Conservation (phyloP, 495 filamentous ascomycete species). For the Penicillium paxilli region DNA sequence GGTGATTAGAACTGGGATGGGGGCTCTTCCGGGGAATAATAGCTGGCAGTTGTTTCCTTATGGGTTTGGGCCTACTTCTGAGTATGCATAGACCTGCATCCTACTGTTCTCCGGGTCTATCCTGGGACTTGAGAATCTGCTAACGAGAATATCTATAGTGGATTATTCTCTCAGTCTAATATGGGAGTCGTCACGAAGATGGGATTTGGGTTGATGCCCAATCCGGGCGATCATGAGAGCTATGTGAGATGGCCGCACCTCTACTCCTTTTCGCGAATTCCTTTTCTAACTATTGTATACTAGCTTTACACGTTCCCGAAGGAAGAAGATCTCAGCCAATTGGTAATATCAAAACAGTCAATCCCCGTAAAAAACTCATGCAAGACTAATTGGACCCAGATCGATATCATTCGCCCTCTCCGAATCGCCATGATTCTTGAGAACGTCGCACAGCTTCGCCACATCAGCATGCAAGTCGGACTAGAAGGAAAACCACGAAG, state of each 20-base stretch:
- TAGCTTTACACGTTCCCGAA: conserved; percentile 53
- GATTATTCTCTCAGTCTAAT: conserved; percentile 56
- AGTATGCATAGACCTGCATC: too few species aligned
- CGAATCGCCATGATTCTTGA: conserved; percentile 49
- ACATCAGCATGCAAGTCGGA: conserved; percentile 47
- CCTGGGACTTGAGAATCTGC: background rate
- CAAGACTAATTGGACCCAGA: background rate
- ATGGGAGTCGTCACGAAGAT: conserved; percentile 62
- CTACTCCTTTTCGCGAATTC: background rate
- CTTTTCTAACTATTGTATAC: background rate
- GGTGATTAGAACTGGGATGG: conserved; percentile 54
- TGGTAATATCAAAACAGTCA: conserved; percentile 2
- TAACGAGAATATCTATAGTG: background rate
- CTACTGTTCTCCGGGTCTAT: too few species aligned
- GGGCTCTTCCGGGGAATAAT: conserved; percentile 16
- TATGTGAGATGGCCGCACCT: conserved; percentile 1
- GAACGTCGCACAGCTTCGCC: conserved; percentile 53
- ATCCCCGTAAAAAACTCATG: background rate
- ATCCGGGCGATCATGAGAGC: conserved; percentile 28
- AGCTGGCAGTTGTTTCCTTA: conserved; percentile 12
- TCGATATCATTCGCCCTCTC: conserved; percentile 55
- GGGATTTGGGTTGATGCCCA: conserved; percentile 58
- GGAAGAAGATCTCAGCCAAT: conserved; percentile 52
- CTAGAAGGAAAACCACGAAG: conserved; percentile 34
- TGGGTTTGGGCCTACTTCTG: conserved; percentile 9